These are phyloP conservation scores for Trichomonascaceae sp. DNA, from an alignment of 1,139 yeast genomes.

Conservation along the genomic window DNA sequence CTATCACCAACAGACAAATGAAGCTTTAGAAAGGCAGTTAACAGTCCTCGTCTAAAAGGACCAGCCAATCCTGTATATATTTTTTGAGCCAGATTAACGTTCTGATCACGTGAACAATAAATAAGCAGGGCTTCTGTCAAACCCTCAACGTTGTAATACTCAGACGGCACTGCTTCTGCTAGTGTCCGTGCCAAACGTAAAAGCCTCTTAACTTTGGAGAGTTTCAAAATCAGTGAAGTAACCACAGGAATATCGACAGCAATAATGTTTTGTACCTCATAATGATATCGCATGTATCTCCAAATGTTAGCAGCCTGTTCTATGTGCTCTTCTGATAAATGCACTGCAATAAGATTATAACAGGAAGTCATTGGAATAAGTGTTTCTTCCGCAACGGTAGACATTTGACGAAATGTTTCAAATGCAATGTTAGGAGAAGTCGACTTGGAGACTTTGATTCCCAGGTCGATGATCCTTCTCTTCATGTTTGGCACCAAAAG, in stretches of 20 bases:
- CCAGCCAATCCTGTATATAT: constrained; percentile 19
- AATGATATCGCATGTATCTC: constrained; percentile 11
- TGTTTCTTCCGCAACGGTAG: constrained; percentile 5
- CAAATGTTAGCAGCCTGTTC: constrained; percentile 17
- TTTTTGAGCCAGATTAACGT: constrained; percentile 20
- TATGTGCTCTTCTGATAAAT: constrained; percentile 15
- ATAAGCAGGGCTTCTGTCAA: constrained; percentile 24
- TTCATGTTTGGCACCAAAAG: constrained; percentile 10
- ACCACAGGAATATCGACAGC: constrained; percentile 15
- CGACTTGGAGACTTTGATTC: constrained; percentile 13
- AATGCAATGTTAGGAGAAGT: constrained; percentile 21
- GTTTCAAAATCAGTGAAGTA: constrained; percentile 19
- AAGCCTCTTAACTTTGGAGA: constrained; percentile 20
- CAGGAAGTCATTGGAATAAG: constrained; percentile 17
- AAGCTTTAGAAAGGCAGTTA: constrained; percentile 37
- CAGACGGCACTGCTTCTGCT: constrained; percentile 25
- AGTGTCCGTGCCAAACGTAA: constrained; percentile 20
- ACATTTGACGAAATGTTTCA: constrained; percentile 11
- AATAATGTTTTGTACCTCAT: constrained; percentile 8
- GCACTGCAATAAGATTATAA: constrained; percentile 16
- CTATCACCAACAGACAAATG: constrained; percentile 38
- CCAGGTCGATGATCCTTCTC: constrained; percentile 15
- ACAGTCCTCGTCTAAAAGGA: constrained; percentile 22
- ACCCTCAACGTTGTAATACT: constrained; percentile 20
- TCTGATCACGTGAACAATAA: constrained; percentile 21